Conservation (phyloP, 129 eudicot genomes). For the Arctium lappa region DNA sequence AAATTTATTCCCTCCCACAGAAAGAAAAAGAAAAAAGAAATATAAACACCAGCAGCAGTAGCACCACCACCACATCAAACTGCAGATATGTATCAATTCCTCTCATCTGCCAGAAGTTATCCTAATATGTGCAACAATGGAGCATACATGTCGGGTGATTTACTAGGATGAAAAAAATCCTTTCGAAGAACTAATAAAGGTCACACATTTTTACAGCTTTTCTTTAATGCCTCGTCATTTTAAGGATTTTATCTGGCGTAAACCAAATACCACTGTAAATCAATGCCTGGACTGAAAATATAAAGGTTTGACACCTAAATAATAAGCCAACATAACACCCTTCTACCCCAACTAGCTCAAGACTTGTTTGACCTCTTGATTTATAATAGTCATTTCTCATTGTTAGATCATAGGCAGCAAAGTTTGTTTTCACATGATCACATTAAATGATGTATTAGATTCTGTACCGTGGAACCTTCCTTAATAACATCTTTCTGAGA, state of each 20-base stretch:
- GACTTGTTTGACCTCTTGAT: background rate
- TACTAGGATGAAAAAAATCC: background rate
- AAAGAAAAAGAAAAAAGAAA: too few relatives aligned
- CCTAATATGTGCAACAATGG: background rate
- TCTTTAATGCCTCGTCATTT: background rate
- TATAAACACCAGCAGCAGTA: too few relatives aligned
- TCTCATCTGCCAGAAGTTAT: too few relatives aligned
- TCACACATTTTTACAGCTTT: background rate
- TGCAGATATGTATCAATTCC: background rate
- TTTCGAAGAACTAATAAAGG: background rate
- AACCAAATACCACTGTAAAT: background rate
- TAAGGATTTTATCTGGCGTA: background rate
- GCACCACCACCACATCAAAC: background rate
- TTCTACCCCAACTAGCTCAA: background rate
- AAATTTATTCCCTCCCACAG: too few relatives aligned
- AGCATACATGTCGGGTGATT: background rate
- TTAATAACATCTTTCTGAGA: conserved; percentile 75
- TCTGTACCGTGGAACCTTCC: conserved; percentile 83
- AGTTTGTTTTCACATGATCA: background rate
- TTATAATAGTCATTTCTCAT: background rate
- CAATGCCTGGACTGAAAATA: background rate
- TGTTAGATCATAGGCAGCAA: background rate
- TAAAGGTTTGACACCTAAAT: background rate
- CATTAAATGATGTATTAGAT: background rate
- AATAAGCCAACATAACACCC: background rate